phyloP scores from a whole-genome alignment of 306 rosid genomes.

The Cicer arietinum region DNA sequence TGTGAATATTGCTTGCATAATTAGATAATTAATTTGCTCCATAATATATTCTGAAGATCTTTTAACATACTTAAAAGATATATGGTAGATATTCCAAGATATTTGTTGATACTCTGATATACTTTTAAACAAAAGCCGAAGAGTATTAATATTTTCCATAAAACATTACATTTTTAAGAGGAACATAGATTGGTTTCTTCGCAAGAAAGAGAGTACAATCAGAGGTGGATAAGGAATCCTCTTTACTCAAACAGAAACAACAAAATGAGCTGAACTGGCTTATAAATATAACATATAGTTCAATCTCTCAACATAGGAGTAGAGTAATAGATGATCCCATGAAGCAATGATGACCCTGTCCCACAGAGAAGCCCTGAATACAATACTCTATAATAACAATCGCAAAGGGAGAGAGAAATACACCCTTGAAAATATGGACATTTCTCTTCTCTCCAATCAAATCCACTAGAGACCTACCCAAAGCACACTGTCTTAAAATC shows the following conservation, averaged over 20 bases:
- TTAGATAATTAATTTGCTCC: neutral
- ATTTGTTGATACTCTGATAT: constrained; percentile 11
- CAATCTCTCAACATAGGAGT: neutral
- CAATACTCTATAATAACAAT: no score
- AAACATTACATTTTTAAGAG: neutral
- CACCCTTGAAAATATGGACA: no score
- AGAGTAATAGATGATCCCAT: neutral
- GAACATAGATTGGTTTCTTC: neutral
- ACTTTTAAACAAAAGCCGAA: constrained; percentile 1
- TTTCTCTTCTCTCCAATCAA: no score
- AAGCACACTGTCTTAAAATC: no score
- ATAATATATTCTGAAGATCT: neutral
- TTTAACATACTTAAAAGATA: neutral
- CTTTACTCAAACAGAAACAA: constrained; percentile 1
- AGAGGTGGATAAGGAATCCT: constrained; percentile 1
- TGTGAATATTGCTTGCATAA: neutral
- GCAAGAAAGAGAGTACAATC: neutral
- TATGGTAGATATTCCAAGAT: constrained; percentile 10
- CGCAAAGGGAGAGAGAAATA: no score
- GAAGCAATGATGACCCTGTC: constrained; percentile 1
- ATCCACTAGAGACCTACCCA: no score
- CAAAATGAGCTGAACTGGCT: constrained; percentile 12
- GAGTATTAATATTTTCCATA: constrained; percentile 23
- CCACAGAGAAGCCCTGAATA: no score
- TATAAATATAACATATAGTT: no score